Base-by-base conservation (phyloP, 768 basidiomycete species). In the Scleroderma bovista region DNA sequence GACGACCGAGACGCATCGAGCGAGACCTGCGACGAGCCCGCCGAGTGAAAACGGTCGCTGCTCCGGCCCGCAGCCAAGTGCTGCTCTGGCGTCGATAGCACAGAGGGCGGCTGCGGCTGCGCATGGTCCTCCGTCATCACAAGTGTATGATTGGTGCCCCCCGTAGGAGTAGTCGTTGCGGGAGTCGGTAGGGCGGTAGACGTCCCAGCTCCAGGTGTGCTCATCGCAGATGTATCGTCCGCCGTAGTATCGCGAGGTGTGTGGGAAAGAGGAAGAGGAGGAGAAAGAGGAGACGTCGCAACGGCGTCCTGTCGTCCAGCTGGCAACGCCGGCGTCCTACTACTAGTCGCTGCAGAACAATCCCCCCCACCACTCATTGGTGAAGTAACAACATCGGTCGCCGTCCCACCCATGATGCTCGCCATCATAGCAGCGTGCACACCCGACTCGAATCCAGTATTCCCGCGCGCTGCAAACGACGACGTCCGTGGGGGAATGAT, bases 1-100 rank as follows among this genome's bases (percentile, higher is more conserved):
- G 33, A 52, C 47, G 56, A 66, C 29, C 19, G 51, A 13, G 62
- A 59, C 42, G 41, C 34, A 19, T 37, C 38, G 16, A 51, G 48
- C 20, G 54, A 55, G 15, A 29, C 41, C 23, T 29, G 41, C 12
- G 47, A 53, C 16, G 54, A 55, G 20, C 20, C n/a, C 17, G 5
- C 36, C 33, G 46, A 32, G 33, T 43, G 37, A 13, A 24, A 44
- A 16, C 39, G 6, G 13, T 36, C 13, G 6, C 13, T n/a, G 12
- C 12, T 3, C 13, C n/a, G 34, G 34, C n/a, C 13, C 12, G 34
- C 34, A 36, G 34, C 3, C 13, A 36, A 13, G n/a, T n/a, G n/a
- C n/a, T n/a, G n/a, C n/a, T n/a, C n/a, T n/a, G n/a, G n/a, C n/a
- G n/a, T n/a, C n/a, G n/a, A n/a, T n/a, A n/a, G n/a, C n/a, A n/a